Evolutionary conservation across 2,329 filamentous ascomycete species (phyloP), one percentile per base, ranked within the genome.

Genomic region (Fusarium denticulatum): DNA sequence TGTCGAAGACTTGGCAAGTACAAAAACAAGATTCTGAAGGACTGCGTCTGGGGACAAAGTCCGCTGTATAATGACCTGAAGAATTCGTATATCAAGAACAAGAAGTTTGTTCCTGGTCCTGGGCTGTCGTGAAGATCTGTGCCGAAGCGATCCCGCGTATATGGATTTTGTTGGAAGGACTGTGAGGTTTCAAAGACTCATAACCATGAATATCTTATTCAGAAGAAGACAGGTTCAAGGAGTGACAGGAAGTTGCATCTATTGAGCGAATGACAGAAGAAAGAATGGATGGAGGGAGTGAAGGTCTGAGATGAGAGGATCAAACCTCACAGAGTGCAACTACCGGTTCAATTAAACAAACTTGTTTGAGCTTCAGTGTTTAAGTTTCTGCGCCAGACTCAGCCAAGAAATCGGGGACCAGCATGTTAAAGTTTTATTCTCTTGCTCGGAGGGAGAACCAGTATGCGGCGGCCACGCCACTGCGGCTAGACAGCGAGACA

Each of bases 391-490:
- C 64, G 40, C 62, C 67, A 58, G 60, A 49, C 42, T 49, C 62
- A 62, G 34, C 10, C 43, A 55, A 67, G 30, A 26, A 57, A 58
- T 39, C 36, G 39, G 47, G 47, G 50, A 32, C 43, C 63, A 64
- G 34, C 22, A 43, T 15, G 67, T 60, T 53, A 75, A 67, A 65
- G 65, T 69, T 77, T 73, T 53, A 24, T 49, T 58, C 40, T 58
- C 52, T 49, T 47, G 64, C 42, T 28, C 40, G 67, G 59, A 65
- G 59, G 58, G 65, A 65, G 52, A 16, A 59, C 47, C 24, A 67
- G 43, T 69, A 60, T 53, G 39, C 24, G 63, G 56, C 14, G 52
- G 42, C 43, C 28, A 58, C 68, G 75, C 76, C 67, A 72, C 73
- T 52, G 26, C 30, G 61, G 57, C 60, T 46, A 47, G 45, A 26